Conservation (phyloP, 2,329 filamentous ascomycete species). For the Fusarium mangiferae region DNA sequence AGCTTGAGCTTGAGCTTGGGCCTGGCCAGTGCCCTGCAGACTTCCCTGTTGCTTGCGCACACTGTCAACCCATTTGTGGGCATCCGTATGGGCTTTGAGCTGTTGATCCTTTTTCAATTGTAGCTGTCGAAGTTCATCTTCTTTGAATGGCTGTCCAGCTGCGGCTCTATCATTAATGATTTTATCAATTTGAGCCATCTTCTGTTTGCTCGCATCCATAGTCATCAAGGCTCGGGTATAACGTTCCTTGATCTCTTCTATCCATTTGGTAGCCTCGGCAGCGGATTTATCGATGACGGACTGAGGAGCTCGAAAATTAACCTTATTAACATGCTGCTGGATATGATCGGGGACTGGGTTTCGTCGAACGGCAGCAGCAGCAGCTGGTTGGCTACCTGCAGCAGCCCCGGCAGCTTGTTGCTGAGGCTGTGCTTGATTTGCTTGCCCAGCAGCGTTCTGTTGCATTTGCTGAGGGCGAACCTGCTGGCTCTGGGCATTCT, state of each 20-base stretch:
- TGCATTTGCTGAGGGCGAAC: slow-evolving; percentile 38
- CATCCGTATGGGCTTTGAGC: slow-evolving; percentile 58
- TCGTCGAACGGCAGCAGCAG: slow-evolving; percentile 40
- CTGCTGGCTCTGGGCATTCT: slow-evolving; percentile 41
- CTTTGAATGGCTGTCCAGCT: slow-evolving; percentile 55
- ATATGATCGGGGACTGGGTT: slow-evolving; percentile 56
- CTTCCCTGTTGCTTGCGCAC: slow-evolving; percentile 59
- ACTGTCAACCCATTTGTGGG: slow-evolving; percentile 58
- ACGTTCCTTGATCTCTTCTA: slow-evolving; percentile 58
- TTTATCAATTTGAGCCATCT: slow-evolving; percentile 56
- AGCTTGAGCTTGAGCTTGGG: slow-evolving; percentile 30
- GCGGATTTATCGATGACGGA: slow-evolving; percentile 53
- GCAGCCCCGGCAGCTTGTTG: slow-evolving; percentile 20
- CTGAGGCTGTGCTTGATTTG: slow-evolving; percentile 36
- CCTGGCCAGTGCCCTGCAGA: slow-evolving; percentile 44
- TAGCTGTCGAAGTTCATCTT: slow-evolving; percentile 59
- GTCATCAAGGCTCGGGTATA: slow-evolving; percentile 60
- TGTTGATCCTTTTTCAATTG: slow-evolving; percentile 57
- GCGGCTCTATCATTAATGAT: slow-evolving; percentile 55
- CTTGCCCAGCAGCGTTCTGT: slow-evolving; percentile 33
- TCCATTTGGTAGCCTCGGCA: slow-evolving; percentile 60
- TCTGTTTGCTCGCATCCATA: slow-evolving; percentile 59
- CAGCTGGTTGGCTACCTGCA: slow-evolving; percentile 19
- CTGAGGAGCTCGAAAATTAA: slow-evolving; percentile 59
- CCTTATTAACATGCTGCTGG: slow-evolving; percentile 58